Conservation (phyloP, 169 alveolate species). For the Eimeria necatrix region DNA sequence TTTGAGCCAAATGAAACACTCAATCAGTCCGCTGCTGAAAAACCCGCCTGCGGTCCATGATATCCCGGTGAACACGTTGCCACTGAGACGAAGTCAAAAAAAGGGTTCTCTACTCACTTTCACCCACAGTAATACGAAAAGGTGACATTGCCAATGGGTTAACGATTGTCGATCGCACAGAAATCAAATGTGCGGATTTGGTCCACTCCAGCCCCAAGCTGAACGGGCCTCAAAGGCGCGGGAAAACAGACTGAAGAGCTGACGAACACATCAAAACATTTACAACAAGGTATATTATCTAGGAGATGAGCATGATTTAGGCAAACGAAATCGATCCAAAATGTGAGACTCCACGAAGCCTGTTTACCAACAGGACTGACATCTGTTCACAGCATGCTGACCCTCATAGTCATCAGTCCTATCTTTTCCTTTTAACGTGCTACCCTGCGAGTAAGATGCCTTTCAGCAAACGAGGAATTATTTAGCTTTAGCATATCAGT, state of each 20-base stretch:
- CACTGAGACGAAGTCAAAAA: background rate
- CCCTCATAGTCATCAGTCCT: background rate
- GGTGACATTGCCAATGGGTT: background rate
- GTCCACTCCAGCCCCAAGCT: constrained; percentile 74
- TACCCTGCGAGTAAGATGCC: no score
- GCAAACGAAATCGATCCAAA: constrained; percentile 55
- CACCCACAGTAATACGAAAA: background rate
- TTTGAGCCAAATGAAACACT: constrained; percentile 1
- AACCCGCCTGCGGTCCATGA: background rate
- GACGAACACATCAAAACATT: constrained; percentile 18
- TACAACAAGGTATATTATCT: background rate
- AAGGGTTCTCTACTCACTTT: constrained; percentile 33
- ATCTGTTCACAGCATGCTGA: constrained; percentile 66
- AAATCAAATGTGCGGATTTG: constrained; percentile 66
- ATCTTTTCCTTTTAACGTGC: no score
- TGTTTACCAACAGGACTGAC: constrained; percentile 56
- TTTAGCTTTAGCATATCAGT: no score
- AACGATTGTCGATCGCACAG: constrained; percentile 8
- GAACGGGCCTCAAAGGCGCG: constrained; percentile 14
- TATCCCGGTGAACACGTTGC: background rate
- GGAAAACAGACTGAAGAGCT: background rate
- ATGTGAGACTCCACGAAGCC: constrained; percentile 67
- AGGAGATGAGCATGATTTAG: constrained; percentile 14
- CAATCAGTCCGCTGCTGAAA: constrained; percentile 14
- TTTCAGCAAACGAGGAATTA: no score